Base-by-base conservation (phyloP, 306 rosid genomes). In the Rosa chinensis region DNA sequence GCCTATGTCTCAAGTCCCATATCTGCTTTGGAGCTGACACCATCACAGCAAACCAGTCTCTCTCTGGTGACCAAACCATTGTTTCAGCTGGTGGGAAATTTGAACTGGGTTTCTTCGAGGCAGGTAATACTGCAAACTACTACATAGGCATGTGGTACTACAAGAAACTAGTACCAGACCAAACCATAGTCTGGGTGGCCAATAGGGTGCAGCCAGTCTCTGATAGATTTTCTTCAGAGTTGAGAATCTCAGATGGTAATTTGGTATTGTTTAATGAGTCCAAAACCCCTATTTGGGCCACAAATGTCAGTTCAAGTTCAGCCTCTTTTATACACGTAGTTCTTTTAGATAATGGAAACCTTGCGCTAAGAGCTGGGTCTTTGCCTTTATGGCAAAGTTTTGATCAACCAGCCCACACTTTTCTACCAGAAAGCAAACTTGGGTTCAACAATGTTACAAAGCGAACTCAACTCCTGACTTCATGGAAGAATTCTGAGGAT, bases 91-190 rank as follows among this genome's bases (percentile, higher is more conserved):
- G 62, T 20, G 75, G 43, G 0, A 10, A 20, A 8, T 85, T 82
- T 69, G 85, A 39, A 25, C 80, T 82, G 8, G 86, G 89, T 43
- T 82, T 86, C 89, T 77, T 77, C 82, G 20, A 28, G 32, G 32
- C 32, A 28, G 32, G 32, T 28, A 28, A 28, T 28, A 14, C 89
- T 77, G 73, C 82, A 25, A 76, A 82, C 21, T 73, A 75, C 63
- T 85, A 82, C 66, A 73, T 85, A 49, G 82, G 89, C 75, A 72
- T 82, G 9, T 85, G 84, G 89, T 82, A 82, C 81, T 47, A 42
- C 43, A 25, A 58, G 2, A 43, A 28, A 20, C 13, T 77, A 67
- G 63, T 80, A 10, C 45, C 4, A 3, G 16, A 10, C 0, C 50
- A 47, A 47, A 32, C 37, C 18, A 2, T 56, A 14, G 81, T 84